Evolutionary conservation across 495 filamentous ascomycete genomes (phyloP), one percentile per base, ranked within the genome.

Genomic region (Margaritispora aquatica): DNA sequence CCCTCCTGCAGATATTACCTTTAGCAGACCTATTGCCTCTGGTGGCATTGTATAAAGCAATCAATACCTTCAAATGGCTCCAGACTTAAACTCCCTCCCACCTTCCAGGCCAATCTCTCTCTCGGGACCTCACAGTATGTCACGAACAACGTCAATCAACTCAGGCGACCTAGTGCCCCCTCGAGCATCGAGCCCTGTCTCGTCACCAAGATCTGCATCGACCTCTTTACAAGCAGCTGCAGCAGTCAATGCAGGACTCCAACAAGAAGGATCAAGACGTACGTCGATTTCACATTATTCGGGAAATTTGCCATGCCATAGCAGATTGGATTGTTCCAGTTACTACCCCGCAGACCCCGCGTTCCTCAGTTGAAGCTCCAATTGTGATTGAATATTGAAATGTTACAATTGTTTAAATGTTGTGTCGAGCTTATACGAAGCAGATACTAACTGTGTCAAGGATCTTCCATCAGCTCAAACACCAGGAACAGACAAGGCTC

Each of bases 61-160:
- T 9, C 5, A 19, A 26, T 4, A 4, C 8, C 11, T 24, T 50
- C 47, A 23, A 24, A 86, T 88, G 83, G 75, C 79, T 56, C 88
- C 88, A 29, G 87, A 91, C 73, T 74, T 91, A 60, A 91, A 92
- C 69, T 89, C 87, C 31, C 80, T 91, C 31, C 85, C 87, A 52
- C 78, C 83, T 15, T 87, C 86, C 51, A 63, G 63, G 66, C 61
- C 64, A 48, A 67, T 59, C 48, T 68, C 71, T 61, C 66, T 58
- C 51, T 68, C 70, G 61, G 64, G 61, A 52, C 49, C 81, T 66
- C 52, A 78, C 77, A n/a, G 75, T 70, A 49, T 80, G 76, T 22
- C 73, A 54, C 69, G 58, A 68, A 63, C 68, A 58, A 63, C 68
- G 60, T 63, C 66, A 38, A 21, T n/a, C 21, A 67, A 64, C 50